These are phyloP conservation scores for Kwoniella heveanensis DNA, from an alignment of 768 basidiomycete genomes.

Conservation along the genomic window DNA sequence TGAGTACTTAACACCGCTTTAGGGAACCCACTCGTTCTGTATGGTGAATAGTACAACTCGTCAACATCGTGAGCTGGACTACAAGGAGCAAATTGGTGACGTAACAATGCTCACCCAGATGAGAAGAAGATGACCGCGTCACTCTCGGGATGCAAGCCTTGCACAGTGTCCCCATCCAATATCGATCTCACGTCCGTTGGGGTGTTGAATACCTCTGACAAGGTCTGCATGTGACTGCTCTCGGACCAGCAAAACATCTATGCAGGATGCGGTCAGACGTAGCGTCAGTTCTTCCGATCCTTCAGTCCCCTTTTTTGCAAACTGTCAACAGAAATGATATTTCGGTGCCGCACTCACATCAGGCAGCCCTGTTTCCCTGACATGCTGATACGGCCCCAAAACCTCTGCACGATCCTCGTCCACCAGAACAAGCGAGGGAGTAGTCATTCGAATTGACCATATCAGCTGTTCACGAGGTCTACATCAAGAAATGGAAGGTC, in stretches of 20 bases:
- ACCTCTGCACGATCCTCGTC: conserved; percentile 37
- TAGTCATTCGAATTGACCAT: conserved; percentile 22
- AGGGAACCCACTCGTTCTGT: conserved; percentile 44
- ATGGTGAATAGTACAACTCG: background rate
- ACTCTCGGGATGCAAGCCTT: conserved; percentile 36
- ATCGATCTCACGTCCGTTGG: conserved; percentile 6
- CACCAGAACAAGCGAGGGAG: conserved; percentile 37
- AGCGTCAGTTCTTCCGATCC: too few species aligned
- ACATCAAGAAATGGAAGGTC: background rate
- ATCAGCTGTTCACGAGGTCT: conserved; percentile 23
- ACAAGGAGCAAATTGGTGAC: background rate
- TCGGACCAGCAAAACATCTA: conserved; percentile 28
- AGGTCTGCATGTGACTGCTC: background rate
- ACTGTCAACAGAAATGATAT: too few species aligned
- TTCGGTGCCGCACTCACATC: conserved; percentile 21
- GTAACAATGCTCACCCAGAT: conserved; percentile 36
- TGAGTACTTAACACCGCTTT: conserved; percentile 52
- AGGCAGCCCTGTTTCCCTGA: conserved; percentile 23
- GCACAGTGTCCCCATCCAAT: conserved; percentile 16
- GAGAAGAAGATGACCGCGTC: conserved; percentile 51
- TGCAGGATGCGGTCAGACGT: background rate
- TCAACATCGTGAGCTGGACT: background rate
- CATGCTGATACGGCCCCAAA: conserved; percentile 17
- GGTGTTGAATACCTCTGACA: conserved; percentile 12
- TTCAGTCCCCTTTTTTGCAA: too few species aligned